A percentile compares a stretch with the other conserved stretches of the same genome.
These are phyloP conservation scores for Phytophthora tubulina DNA, from an alignment of 352 stramenopile genomes.

Conservation along the genomic window DNA sequence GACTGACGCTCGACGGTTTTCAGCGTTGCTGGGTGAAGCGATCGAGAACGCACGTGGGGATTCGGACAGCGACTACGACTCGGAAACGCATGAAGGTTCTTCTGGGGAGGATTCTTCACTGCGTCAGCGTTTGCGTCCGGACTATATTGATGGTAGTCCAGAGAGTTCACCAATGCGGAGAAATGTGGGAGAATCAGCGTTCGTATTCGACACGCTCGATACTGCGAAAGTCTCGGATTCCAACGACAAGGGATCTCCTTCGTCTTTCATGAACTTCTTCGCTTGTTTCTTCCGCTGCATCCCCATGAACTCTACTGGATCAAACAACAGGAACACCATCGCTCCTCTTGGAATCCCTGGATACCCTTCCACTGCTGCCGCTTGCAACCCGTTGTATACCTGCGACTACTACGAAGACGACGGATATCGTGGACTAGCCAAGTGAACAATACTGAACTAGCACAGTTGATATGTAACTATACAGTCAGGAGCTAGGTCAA, in stretches of 20 bases:
- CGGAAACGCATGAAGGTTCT: constrained; percentile 42
- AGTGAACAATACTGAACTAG: constrained; percentile 17
- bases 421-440: constrained; percentile 38
- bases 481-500: constrained; percentile 24
- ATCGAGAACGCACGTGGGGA: constrained; percentile 46
- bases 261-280: constrained; percentile 31
- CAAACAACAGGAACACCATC: constrained; percentile 36
- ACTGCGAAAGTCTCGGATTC: constrained; percentile 41
- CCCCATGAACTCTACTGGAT: constrained; percentile 13
- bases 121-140: constrained; percentile 35
- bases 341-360: constrained; percentile 55
- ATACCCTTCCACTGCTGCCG: constrained; percentile 50
- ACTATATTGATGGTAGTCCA: constrained; percentile 67
- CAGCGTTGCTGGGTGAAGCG: constrained; percentile 55
- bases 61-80: constrained; percentile 37
- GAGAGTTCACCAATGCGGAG: constrained; percentile 80
- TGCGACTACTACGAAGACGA: constrained; percentile 71
- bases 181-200: constrained; percentile 30
- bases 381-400: constrained; percentile 54
- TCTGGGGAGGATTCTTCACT: constrained; percentile 16
- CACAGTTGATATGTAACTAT: constrained; percentile 21
- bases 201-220: constrained; percentile 47
- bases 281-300: constrained; percentile 52
- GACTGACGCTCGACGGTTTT: constrained; percentile 60
- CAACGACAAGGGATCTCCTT: not conserved